Evolutionary conservation across 163 green algal species (phyloP).

Genomic region (Scenedesmus sp.): DNA sequence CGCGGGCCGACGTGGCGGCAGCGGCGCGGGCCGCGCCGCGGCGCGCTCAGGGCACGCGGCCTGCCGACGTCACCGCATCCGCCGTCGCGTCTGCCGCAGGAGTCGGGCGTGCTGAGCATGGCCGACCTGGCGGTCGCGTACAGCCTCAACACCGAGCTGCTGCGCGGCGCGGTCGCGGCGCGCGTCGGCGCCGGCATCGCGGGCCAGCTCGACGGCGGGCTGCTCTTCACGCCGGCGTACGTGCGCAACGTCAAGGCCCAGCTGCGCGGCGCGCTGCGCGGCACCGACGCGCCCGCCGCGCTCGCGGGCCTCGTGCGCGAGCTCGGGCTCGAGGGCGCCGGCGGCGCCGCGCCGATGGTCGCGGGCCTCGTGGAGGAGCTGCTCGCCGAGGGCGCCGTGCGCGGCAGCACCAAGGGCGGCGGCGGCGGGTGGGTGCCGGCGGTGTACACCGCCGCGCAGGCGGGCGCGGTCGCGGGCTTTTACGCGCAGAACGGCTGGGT

Average conservation of each 20-base stretch:
- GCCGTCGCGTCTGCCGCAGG: too few species aligned
- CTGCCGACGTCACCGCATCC: too few species aligned
- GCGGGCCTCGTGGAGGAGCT: slow-evolving; percentile 72
- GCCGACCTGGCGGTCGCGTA: slow-evolving; percentile 83
- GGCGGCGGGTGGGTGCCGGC: slow-evolving; percentile 75
- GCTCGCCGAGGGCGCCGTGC: slow-evolving; percentile 54
- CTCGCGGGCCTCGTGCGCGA: slow-evolving; percentile 62
- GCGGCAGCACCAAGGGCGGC: slow-evolving; percentile 65
- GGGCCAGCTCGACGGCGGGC: slow-evolving; percentile 75
- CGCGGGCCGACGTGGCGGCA: neutral
- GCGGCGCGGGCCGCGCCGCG: too few species aligned
- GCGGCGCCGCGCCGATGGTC: slow-evolving; percentile 50
- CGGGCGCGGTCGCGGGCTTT: slow-evolving; percentile 72
- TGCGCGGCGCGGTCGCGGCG: slow-evolving; percentile 55
- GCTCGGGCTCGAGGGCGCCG: slow-evolving; percentile 35
- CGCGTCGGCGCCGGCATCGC: slow-evolving; percentile 76
- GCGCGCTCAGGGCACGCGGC: neutral
- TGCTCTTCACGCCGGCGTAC: slow-evolving; percentile 88
- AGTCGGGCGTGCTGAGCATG: slow-evolving; percentile 72
- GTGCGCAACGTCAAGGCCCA: slow-evolving; percentile 81
- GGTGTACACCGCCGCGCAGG: slow-evolving; percentile 70
- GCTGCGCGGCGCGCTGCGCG: slow-evolving; percentile 84
- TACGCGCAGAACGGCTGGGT: slow-evolving; percentile 90
- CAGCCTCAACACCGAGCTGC: slow-evolving; percentile 69
- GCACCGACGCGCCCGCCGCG: slow-evolving; percentile 56